These are phyloP conservation scores for Alternaria gaisen DNA, from an alignment of 2,329 filamentous ascomycete species.

Conservation along the genomic window DNA sequence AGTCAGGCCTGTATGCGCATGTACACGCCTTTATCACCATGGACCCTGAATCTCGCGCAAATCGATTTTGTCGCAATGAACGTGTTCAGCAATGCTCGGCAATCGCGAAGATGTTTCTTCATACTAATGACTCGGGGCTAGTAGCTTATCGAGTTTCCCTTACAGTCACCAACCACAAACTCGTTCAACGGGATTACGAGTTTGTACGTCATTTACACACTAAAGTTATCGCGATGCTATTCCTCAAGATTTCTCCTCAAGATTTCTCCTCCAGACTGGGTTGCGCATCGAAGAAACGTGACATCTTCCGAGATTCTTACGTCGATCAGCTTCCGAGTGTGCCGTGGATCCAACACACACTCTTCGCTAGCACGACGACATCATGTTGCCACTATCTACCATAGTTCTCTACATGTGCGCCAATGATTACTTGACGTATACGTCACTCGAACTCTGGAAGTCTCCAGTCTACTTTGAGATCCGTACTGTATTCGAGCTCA, in stretches of 20 bases:
- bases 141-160: not conserved
- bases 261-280: not conserved
- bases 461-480: not conserved
- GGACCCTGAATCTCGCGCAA: not conserved
- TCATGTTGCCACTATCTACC: not conserved
- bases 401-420: not conserved
- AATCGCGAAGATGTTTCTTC: not conserved
- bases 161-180: not conserved
- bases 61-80: not conserved
- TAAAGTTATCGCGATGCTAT: not conserved
- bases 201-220: not conserved
- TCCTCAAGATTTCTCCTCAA: not conserved
- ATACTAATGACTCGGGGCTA: not conserved
- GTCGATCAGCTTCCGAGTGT: not conserved
- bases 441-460: not conserved
- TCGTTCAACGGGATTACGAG: not conserved
- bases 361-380: not conserved
- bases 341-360: not conserved
- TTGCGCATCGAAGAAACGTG: not conserved
- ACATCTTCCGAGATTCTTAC: not conserved
- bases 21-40: conserved; percentile 1
- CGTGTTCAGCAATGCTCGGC: not conserved
- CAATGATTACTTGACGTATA: not conserved
- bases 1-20: conserved; percentile 1
- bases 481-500: not conserved